Evolutionary conservation across 345 rosid genomes (phyloP), one percentile per base, ranked within the genome.

Genomic region (Angophora floribunda): DNA sequence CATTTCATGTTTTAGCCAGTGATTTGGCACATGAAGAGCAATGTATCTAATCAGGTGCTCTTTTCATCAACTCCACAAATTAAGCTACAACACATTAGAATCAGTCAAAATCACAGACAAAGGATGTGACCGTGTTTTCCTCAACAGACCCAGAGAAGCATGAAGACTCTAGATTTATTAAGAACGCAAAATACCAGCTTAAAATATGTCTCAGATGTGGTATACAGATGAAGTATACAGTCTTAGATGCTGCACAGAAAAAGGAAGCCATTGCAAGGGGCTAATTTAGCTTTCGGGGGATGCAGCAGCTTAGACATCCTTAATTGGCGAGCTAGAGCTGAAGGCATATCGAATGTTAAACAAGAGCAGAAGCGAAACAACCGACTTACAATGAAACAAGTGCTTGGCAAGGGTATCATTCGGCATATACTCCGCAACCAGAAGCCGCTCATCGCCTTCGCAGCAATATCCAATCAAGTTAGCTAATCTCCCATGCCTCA

Each of bases 401-500:
- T 96, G 99, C 94, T 97, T 98, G 53, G 99, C 95, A 65, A 98
- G 97, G 85, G 99, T 98, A 90, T 98, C 99, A 90, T 98, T 97
- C 82, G 99, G 96, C 99, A 98, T 96, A 92, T 91, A 96, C 90
- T 98, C 99, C 85, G 99, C 99, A 88, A 98, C 98, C 87, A 98
- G 99, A 89, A 98, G 94, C 93, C 99, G 94, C 88, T 98, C 99
- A 88, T 97, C 99, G 70, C 97, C 99, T 91, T 97, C 98, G 89
- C 97, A 95, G 94, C 99, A 98, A 78, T 97, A 98, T 15, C 99
- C 99, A 88, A 97, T 96, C 94, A 98, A 96, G 94, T 95, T 98
- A 9, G 99, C 99, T 65, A 98, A 89, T 88, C 96, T 94, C 87
- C 89, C 93, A 89, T 97, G 99, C 89, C 98, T 95, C 91, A 98